phyloP scores from a whole-genome alignment of 352 stramenopile genomes.

The Elongisporangium prolatum region DNA sequence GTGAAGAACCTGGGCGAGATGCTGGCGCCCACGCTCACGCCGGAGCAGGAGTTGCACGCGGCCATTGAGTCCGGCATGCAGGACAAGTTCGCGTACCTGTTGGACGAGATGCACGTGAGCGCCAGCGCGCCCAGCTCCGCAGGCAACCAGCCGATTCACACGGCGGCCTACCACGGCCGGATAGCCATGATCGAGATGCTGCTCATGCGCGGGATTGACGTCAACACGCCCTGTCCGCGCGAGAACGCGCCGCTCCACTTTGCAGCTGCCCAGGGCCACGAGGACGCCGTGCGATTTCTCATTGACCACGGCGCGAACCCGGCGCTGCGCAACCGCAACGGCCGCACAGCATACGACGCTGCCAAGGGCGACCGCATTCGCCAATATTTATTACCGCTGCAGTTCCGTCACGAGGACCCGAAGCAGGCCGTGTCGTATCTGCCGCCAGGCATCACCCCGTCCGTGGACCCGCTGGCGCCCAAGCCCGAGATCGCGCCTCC shows the following conservation, averaged over 20 bases:
- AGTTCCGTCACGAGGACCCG: slow-evolving; percentile 86
- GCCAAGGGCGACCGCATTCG: slow-evolving; percentile 82
- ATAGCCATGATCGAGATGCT: slow-evolving; percentile 72
- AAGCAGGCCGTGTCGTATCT: slow-evolving; percentile 48
- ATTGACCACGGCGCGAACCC: slow-evolving; percentile 71
- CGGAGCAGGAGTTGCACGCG: slow-evolving; percentile 81
- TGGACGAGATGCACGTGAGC: slow-evolving; percentile 71
- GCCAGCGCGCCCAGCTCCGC: slow-evolving; percentile 64
- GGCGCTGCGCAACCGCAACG: slow-evolving; percentile 71
- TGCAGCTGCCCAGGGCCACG: slow-evolving; percentile 68
- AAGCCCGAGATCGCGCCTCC: slow-evolving; percentile 61
- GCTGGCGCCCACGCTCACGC: slow-evolving; percentile 79
- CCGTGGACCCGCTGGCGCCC: slow-evolving; percentile 56
- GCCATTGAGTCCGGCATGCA: slow-evolving; percentile 69
- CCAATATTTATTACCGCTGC: slow-evolving; percentile 81
- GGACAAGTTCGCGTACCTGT: slow-evolving; percentile 65
- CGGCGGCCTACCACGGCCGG: slow-evolving; percentile 76
- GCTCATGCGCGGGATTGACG: slow-evolving; percentile 59
- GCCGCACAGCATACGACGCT: slow-evolving; percentile 78
- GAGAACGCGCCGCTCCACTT: slow-evolving; percentile 84
- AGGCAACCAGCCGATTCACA: slow-evolving; percentile 83
- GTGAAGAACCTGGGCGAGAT: slow-evolving; percentile 87
- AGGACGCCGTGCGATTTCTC: slow-evolving; percentile 72
- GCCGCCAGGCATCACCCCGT: slow-evolving; percentile 73
- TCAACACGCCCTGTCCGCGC: slow-evolving; percentile 58